phyloP scores from a whole-genome alignment of 1,284 basidiomycete species.

The Xanthoconium separans region DNA sequence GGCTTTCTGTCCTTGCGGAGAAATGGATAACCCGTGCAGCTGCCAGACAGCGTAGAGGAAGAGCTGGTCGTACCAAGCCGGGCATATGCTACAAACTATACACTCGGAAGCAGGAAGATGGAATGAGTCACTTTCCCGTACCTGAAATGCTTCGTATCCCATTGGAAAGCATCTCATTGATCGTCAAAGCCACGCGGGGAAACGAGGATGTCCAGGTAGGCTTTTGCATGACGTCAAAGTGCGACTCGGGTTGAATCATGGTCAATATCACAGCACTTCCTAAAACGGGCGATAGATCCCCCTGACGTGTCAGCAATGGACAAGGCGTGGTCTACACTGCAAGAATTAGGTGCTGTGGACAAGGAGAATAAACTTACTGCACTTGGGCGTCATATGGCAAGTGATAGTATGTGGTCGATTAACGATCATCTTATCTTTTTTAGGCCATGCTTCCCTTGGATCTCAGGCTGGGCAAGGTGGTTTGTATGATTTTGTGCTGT shows the following conservation, averaged over 20 bases:
- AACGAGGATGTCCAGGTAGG: constrained; percentile 76
- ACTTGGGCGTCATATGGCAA: constrained; percentile 78
- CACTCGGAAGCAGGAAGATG: constrained; percentile 70
- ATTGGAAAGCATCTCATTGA: constrained; percentile 79
- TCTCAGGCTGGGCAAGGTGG: constrained; percentile 83
- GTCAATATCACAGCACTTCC: constrained; percentile 41
- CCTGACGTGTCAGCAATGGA: constrained; percentile 79
- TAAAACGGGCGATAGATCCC: constrained; percentile 80
- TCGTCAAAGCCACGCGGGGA: constrained; percentile 82
- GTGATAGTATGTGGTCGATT: constrained; percentile 16
- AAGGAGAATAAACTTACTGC: constrained; percentile 70
- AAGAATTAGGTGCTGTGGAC: constrained; percentile 79
- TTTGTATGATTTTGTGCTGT: not conserved
- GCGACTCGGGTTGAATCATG: not conserved
- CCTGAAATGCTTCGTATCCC: constrained; percentile 93
- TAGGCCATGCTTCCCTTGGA: constrained; percentile 86
- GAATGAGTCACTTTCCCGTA: constrained; percentile 72
- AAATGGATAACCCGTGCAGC: constrained; percentile 81
- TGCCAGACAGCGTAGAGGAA: constrained; percentile 81
- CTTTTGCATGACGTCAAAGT: not conserved
- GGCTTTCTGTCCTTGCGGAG: constrained; percentile 78
- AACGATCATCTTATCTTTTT: not conserved
- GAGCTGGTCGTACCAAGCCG: constrained; percentile 86
- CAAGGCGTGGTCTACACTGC: constrained; percentile 71
- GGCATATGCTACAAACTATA: constrained; percentile 87